Evolutionary conservation across 805 yeast genomes (phyloP).

Genomic region (Candida namnaoensis): DNA sequence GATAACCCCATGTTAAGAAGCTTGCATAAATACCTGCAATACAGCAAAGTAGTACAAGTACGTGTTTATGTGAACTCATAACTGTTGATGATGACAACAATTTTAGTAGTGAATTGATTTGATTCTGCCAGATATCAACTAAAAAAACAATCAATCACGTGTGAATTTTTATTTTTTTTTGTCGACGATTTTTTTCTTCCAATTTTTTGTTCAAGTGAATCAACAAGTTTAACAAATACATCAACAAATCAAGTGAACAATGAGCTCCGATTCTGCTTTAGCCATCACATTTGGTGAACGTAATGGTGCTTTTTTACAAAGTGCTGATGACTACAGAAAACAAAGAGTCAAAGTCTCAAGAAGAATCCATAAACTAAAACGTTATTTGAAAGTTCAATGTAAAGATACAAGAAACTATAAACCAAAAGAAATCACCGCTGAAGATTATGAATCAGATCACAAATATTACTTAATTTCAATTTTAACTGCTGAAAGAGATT

Average conservation of each 20-base stretch:
- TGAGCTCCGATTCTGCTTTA: conserved; percentile 15
- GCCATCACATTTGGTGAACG: conserved; percentile 40
- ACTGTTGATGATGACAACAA: too few relatives aligned
- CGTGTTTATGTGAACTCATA: conserved; percentile 1
- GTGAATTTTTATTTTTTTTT: too few relatives aligned
- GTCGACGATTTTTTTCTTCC: too few relatives aligned
- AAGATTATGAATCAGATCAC: conserved; percentile 40
- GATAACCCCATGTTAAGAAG: conserved; percentile 84
- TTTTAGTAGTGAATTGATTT: too few relatives aligned
- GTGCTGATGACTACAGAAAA: conserved; percentile 61
- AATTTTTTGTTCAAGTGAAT: too few relatives aligned
- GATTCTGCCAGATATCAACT: too few relatives aligned
- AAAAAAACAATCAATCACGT: too few relatives aligned
- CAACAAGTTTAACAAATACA: not conserved
- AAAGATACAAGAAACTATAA: conserved; percentile 59
- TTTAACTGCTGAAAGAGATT: conserved; percentile 69
- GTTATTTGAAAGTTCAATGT: conserved; percentile 50
- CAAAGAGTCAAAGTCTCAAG: conserved; percentile 58
- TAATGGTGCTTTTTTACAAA: conserved; percentile 49
- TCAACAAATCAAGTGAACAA: too few relatives aligned
- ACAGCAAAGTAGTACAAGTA: conserved; percentile 18
- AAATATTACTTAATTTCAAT: conserved; percentile 53
- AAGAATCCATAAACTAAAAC: conserved; percentile 56
- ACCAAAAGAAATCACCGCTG: conserved; percentile 36
- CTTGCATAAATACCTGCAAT: conserved; percentile 71